Base-by-base conservation (phyloP, 2,329 filamentous ascomycete species). In the Alternaria atra region DNA sequence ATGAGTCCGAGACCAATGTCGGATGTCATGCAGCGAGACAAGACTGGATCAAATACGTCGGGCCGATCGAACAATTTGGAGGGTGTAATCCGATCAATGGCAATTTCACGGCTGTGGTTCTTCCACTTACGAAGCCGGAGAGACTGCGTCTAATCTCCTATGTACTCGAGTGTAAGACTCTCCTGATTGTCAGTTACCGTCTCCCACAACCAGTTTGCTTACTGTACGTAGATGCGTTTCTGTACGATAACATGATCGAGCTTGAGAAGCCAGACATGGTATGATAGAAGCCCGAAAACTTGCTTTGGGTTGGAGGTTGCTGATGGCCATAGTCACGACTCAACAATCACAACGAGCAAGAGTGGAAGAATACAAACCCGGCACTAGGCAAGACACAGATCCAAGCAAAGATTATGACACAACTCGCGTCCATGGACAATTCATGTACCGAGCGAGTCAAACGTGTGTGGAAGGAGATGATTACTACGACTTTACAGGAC, bases 41-140 rank as follows among this genome's bases (percentile, higher is more conserved):
- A 2, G 55, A 58, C 10, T 58, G 48, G 47, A 40, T 47, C 23
- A 58, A 34, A 30, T 58, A 58, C 8, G 29, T 52, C 9, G 47
- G 47, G 4, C 55, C 47, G 10, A 44, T 34, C 7, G 40, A 47
- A 6, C 7, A 46, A 8, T 58, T 52, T 20, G 55, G 55, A 5
- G n/a, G 30, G n/a, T 32, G 39, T 12, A 58, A 47, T 7, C 47
- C 55, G 7, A 39, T 58, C 40, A 58, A 58, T 9, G 55, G 55
- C 0, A 52, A 58, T 12, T 17, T 40, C 13, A 12, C 30, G 2
- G 55, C 47, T 40, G 4, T 52, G 2, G 39, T 13, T 3, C 6
- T 52, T 13, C 55, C 55, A 13, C 23, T 47, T n/a, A 12, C 15
- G 0, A 52, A 32, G n/a, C 55, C 47, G 5, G 47, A 58, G n/a